Evolutionary conservation across 257 asterid genomes (phyloP).

Genomic region (Leptodermis oblonga): DNA sequence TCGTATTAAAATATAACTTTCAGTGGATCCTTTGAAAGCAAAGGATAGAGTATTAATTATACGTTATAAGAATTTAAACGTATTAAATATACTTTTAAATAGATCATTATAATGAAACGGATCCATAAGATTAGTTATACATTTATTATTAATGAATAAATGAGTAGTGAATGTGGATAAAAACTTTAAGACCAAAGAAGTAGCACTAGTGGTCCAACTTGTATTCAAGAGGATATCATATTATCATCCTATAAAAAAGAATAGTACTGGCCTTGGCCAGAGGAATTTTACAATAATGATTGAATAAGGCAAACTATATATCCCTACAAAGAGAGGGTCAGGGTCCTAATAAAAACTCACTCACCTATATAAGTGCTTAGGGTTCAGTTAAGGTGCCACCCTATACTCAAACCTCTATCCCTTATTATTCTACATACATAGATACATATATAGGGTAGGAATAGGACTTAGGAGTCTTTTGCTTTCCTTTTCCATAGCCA

Average conservation of each 20-base stretch:
- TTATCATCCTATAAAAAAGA: not conserved
- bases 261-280: no score
- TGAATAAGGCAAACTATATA: conserved; percentile 18
- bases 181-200: not conserved
- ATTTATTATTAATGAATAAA: not conserved
- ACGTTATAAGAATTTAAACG: no score
- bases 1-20: no score
- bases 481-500: conserved; percentile 1
- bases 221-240: conserved; percentile 12
- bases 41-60: no score
- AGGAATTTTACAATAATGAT: conserved; percentile 21
- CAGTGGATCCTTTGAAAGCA: no score
- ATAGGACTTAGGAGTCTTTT: no score
- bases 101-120: no score
- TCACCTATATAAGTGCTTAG: conserved; percentile 19
- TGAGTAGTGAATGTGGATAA: not conserved
- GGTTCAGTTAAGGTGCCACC: conserved; percentile 19
- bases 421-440: not conserved
- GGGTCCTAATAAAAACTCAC: conserved; percentile 11
- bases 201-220: conserved; percentile 10
- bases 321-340: conserved; percentile 5
- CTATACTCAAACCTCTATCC: not conserved
- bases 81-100: no score
- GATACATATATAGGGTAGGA: not conserved
- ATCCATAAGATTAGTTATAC: no score